Percentiles rank a stretch among this genome's conserved stretches.
These are phyloP conservation scores for Daedaleopsis sinensis DNA, from an alignment of 768 basidiomycete genomes.

Conservation along the genomic window DNA sequence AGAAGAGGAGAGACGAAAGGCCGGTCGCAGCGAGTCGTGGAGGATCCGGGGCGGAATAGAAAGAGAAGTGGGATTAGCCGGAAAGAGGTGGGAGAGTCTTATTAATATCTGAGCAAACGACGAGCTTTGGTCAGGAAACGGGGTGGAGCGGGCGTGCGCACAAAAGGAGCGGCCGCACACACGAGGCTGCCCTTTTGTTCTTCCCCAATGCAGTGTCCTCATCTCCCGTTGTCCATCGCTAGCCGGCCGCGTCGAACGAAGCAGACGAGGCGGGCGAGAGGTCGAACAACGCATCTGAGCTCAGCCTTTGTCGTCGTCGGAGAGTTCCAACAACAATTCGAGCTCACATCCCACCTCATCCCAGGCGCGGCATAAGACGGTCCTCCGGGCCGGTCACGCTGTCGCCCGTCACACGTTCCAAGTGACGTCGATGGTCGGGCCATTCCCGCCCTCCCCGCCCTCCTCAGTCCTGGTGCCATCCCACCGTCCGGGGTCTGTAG, in stretches of 20 bases:
- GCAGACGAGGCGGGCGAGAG: not conserved
- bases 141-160: slow-evolving; percentile 12
- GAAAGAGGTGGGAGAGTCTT: not conserved
- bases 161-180: slow-evolving; percentile 16
- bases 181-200: slow-evolving; percentile 18
- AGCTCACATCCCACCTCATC: too few species aligned
- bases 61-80: not conserved
- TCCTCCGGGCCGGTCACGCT: too few species aligned
- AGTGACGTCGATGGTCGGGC: too few species aligned
- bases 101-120: slow-evolving; percentile 4
- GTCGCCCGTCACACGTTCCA: too few species aligned
- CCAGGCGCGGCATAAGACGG: too few species aligned
- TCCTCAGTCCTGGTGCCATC: too few species aligned
- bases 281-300: not conserved
- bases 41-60: not conserved
- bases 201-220: slow-evolving; percentile 9
- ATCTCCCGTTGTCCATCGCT: not conserved
- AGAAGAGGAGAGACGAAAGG: slow-evolving; percentile 9
- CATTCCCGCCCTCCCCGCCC: too few species aligned
- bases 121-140: slow-evolving; percentile 14
- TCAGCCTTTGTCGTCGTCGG: not conserved
- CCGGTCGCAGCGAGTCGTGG: not conserved
- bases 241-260: not conserved
- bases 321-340: too few species aligned
- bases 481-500: too few species aligned